These are phyloP conservation scores for Cryptomeria japonica DNA, from an alignment of 75 land plant genomes.

Conservation along the genomic window DNA sequence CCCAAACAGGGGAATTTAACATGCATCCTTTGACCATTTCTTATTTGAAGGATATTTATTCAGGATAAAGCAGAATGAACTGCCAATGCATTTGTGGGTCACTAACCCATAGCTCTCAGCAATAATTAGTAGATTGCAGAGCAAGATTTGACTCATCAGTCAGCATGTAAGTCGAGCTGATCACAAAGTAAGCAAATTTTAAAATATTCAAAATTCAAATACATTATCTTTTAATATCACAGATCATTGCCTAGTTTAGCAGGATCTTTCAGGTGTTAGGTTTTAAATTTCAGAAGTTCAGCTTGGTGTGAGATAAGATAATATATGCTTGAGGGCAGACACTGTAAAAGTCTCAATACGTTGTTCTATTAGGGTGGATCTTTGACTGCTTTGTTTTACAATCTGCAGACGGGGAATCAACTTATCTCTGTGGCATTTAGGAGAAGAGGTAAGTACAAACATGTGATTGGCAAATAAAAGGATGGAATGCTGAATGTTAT, in stretches of 20 bases:
- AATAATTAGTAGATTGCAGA: background rate
- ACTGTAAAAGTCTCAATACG: background rate
- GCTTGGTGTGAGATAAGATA: background rate
- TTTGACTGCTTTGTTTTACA: background rate
- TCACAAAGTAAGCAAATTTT: background rate
- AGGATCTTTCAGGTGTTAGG: background rate
- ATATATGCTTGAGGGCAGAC: background rate
- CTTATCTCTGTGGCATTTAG: background rate
- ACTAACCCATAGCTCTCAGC: background rate
- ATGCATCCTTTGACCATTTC: background rate
- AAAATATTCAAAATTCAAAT: too few species aligned
- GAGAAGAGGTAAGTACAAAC: background rate
- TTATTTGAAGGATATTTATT: background rate
- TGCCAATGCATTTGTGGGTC: background rate
- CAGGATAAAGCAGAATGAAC: background rate
- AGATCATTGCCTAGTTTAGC: background rate
- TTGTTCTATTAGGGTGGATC: background rate
- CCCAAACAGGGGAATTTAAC: background rate
- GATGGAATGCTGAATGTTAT: background rate
- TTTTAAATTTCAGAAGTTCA: background rate
- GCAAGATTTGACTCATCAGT: background rate
- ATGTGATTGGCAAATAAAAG: background rate
- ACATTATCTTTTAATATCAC: background rate
- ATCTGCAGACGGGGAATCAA: background rate
- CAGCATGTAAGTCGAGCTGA: background rate